phyloP scores from a whole-genome alignment of 805 yeast genomes.

The Ogataea ganodermae region DNA sequence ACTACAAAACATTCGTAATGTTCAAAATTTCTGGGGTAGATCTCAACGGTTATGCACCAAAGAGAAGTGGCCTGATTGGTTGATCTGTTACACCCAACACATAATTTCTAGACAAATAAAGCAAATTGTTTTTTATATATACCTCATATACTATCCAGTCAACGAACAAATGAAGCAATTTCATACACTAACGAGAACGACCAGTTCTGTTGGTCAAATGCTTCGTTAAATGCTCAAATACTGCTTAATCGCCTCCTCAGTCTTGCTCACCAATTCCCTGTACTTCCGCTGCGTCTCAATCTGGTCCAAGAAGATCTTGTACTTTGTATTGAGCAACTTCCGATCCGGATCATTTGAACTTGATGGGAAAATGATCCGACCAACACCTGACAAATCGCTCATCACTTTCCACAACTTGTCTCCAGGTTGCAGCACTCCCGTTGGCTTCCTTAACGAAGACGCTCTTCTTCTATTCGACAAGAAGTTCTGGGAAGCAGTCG shows the following conservation, averaged over 20 bases:
- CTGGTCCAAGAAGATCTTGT: slow-evolving; percentile 84
- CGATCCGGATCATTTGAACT: slow-evolving; percentile 61
- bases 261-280: slow-evolving; percentile 64
- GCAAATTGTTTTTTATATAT: too few relatives aligned
- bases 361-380: slow-evolving; percentile 74
- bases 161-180: too few relatives aligned
- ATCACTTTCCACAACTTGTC: slow-evolving; percentile 83
- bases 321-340: slow-evolving; percentile 72
- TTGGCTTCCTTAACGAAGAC: slow-evolving; percentile 6
- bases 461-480: slow-evolving; percentile 21
- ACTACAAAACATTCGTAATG: too few relatives aligned
- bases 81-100: too few relatives aligned
- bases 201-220: background rate
- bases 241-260: slow-evolving; percentile 36
- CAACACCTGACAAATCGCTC: slow-evolving; percentile 82
- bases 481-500: slow-evolving; percentile 50
- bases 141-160: too few relatives aligned
- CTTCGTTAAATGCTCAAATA: slow-evolving; percentile 27
- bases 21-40: too few relatives aligned
- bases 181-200: background rate
- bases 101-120: too few relatives aligned
- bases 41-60: too few relatives aligned
- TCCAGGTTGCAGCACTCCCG: slow-evolving; percentile 39
- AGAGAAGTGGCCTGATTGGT: too few relatives aligned
- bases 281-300: slow-evolving; percentile 78